These are phyloP conservation scores for Tolypocladium inflatum DNA, from an alignment of 2,329 filamentous ascomycete species.

Conservation along the genomic window DNA sequence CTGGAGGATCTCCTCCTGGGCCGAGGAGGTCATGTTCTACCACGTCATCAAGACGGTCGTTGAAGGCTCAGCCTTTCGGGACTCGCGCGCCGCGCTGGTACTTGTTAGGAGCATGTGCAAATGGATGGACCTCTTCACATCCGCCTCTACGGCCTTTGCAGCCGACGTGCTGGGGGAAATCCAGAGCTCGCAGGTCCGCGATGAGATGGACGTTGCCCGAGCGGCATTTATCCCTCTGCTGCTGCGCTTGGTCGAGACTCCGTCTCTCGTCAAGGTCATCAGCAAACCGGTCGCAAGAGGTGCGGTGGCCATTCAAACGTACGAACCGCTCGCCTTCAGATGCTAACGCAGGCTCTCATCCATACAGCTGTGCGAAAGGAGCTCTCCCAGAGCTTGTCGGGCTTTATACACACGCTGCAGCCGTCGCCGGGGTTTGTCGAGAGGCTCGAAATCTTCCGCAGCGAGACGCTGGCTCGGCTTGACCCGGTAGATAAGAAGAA, in stretches of 20 bases:
- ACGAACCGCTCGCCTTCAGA: not conserved
- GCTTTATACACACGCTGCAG: conserved; percentile 50
- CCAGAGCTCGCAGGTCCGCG: conserved; percentile 32
- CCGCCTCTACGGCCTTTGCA: conserved; percentile 37
- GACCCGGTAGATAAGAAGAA: conserved; percentile 46
- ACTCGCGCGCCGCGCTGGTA: conserved; percentile 36
- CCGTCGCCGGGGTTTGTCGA: conserved; percentile 42
- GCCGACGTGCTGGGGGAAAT: conserved; percentile 37
- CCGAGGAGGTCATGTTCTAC: conserved; percentile 90
- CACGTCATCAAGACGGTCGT: conserved; percentile 82
- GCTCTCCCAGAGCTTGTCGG: conserved; percentile 39
- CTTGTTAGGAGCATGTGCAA: conserved; percentile 39
- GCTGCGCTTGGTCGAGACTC: conserved; percentile 52
- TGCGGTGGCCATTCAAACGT: conserved; percentile 15
- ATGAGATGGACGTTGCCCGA: conserved; percentile 51
- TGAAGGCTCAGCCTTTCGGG: conserved; percentile 37
- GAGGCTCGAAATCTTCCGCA: conserved; percentile 48
- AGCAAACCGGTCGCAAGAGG: conserved; percentile 43
- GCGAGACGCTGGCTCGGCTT: conserved; percentile 43
- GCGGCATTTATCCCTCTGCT: conserved; percentile 56
- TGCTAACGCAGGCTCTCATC: not conserved
- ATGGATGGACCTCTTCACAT: conserved; percentile 51
- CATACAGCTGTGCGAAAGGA: conserved; percentile 33
- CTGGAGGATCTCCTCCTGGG: conserved; percentile 48
- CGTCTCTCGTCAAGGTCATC: conserved; percentile 42